Conservation (phyloP, 2,329 filamentous ascomycete species). For the Clarireedia homoeocarpa region DNA sequence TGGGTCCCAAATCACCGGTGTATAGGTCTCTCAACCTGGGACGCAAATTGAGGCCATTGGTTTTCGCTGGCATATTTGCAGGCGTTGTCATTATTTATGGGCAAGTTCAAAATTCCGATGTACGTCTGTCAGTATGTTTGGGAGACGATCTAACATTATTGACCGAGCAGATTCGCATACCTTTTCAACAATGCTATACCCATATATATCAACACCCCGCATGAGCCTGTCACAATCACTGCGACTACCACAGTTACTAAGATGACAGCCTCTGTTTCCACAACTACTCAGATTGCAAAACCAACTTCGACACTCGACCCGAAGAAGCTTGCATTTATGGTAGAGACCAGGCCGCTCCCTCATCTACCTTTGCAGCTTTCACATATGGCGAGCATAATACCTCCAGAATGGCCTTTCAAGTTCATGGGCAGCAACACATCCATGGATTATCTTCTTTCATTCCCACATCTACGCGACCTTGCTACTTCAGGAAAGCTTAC, state of each 20-base stretch:
- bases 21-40: background rate
- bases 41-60: background rate
- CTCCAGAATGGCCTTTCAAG: constrained; percentile 48
- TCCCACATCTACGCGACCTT: constrained; percentile 36
- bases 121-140: too few species aligned
- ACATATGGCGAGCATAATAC: constrained; percentile 49
- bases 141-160: background rate
- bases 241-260: background rate
- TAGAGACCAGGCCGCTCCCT: constrained; percentile 43
- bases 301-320: constrained; percentile 22
- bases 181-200: background rate
- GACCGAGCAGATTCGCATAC: background rate
- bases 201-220: background rate
- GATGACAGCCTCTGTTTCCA: background rate
- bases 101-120: background rate
- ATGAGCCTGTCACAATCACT: background rate
- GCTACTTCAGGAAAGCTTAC: constrained; percentile 3
- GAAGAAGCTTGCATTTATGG: constrained; percentile 41
- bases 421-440: constrained; percentile 42
- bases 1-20: too few species aligned
- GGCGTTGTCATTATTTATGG: background rate
- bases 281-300: constrained; percentile 5
- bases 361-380: constrained; percentile 45
- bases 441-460: constrained; percentile 34
- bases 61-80: background rate